Evolutionary conservation across 148 eudicot species (phyloP).

Genomic region (Arctostaphylos glauca): DNA sequence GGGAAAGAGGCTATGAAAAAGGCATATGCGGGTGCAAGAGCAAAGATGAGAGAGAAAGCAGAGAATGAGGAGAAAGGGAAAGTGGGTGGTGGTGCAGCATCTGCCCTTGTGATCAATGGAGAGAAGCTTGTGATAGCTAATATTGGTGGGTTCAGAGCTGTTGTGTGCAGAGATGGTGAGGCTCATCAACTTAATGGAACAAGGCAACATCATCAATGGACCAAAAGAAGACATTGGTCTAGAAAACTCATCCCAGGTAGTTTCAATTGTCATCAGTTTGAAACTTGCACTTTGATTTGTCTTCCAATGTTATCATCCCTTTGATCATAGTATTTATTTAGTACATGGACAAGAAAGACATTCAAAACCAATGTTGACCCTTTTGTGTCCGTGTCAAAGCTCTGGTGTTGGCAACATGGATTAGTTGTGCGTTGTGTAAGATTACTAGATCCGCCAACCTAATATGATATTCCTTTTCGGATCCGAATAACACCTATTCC

Average conservation of each 20-base stretch:
- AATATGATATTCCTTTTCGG: no score
- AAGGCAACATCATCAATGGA: conserved; percentile 35
- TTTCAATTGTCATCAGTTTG: neutral
- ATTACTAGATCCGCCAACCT: no score
- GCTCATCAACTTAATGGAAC: conserved; percentile 50
- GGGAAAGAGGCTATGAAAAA: conserved; percentile 59
- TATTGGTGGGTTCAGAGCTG: conserved; percentile 69
- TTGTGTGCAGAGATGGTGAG: conserved; percentile 68
- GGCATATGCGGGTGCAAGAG: conserved; percentile 48
- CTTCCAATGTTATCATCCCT: neutral
- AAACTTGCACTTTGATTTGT: neutral
- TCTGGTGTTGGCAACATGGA: no score
- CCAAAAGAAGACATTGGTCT: conserved; percentile 50
- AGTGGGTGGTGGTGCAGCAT: conserved; percentile 38
- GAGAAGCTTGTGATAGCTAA: conserved; percentile 70
- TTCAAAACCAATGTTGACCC: no score
- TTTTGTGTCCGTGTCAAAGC: no score
- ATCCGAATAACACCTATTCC: no score
- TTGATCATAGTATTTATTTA: neutral
- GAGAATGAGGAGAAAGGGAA: conserved; percentile 22
- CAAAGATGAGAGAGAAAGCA: conserved; percentile 30
- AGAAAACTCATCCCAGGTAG: conserved; percentile 50
- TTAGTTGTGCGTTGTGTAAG: no score
- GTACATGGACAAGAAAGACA: no score
- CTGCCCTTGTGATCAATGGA: conserved; percentile 57